A percentile compares a stretch with the other conserved stretches of the same genome.
Conservation (phyloP, 106 monocot genomes). For the Allium fistulosum region DNA sequence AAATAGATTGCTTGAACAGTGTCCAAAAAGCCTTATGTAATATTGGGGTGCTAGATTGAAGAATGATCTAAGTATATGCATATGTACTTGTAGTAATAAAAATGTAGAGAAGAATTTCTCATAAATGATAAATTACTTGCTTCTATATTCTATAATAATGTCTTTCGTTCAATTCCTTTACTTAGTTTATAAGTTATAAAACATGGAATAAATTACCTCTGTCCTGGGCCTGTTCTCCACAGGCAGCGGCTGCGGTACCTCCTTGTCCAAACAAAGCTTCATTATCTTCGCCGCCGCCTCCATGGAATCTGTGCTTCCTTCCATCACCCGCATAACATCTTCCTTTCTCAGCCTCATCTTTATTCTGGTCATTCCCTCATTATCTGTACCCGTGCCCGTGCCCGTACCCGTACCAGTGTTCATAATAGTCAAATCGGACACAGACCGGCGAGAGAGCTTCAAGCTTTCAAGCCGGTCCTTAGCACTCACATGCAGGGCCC, state of each 20-base stretch:
- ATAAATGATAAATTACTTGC: not conserved
- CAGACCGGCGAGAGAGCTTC: constrained; percentile 40
- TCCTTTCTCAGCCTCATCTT: constrained; percentile 45
- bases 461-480: constrained; percentile 56
- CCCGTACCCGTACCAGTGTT: not conserved
- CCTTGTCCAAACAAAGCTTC: constrained; percentile 22
- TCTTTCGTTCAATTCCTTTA: not conserved
- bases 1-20: no score
- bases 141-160: not conserved
- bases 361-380: constrained; percentile 14
- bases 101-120: not conserved
- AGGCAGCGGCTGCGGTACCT: not conserved
- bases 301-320: constrained; percentile 34
- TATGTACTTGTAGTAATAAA: not conserved
- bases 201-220: not conserved
- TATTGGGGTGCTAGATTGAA: no score
- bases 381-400: constrained; percentile 2
- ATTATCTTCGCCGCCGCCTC: constrained; percentile 61
- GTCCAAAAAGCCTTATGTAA: no score
- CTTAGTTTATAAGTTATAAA: not conserved
- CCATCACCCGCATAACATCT: constrained; percentile 42
- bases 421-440: constrained; percentile 28
- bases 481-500: constrained; percentile 31
- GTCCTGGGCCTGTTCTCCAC: constrained; percentile 12
- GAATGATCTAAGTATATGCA: no score